Evolutionary conservation across 805 yeast genomes (phyloP), one percentile per base, ranked within the genome.

Genomic region (Candida railenensis): DNA sequence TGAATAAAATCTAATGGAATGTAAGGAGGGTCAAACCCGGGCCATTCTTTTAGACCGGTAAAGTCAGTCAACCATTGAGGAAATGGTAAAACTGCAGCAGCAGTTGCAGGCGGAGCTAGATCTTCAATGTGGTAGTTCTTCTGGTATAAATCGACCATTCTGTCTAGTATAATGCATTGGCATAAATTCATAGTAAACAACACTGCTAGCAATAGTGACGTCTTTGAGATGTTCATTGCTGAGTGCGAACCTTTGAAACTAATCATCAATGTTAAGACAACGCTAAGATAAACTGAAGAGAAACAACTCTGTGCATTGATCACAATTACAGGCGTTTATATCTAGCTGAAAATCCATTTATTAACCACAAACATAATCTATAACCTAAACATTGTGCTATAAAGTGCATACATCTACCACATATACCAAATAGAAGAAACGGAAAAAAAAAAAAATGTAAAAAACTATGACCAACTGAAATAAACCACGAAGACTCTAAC

Each of bases 21-120:
- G 61, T 88, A 91, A 0, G 97, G 97, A 3, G 97, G 97, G 45
- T 83, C 82, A 38, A 79, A 61, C 0, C 85, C 91, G 0, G 98
- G 98, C 98, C 98, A 91, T 44, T 75, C 74, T 0, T 53, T 65
- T 43, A 89, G 58, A 0, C 92, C 91, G 1, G 97, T 89, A 53
- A 87, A 76, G 12, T 80, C 85, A 0, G 74, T 52, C 22, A 91
- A 73, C 98, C 98, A 91, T 19, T 69, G 47, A 0, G 98, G 98
- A 50, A 91, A 81, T 1, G 87, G 85, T 30, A 64, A 48, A 25
- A 25, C 30, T 7, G 30, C 30, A 11, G 30, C 5, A 5, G 30
- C 5, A 5, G 30, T 25, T 11, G 11, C 30, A 25, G 30, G 30
- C 11, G 30, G 30, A n/a, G n/a, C n/a, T 25, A 25, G 11, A 25